Evolutionary conservation across 1,139 yeast species (phyloP).

Genomic region (Kodamaea ohmeri): DNA sequence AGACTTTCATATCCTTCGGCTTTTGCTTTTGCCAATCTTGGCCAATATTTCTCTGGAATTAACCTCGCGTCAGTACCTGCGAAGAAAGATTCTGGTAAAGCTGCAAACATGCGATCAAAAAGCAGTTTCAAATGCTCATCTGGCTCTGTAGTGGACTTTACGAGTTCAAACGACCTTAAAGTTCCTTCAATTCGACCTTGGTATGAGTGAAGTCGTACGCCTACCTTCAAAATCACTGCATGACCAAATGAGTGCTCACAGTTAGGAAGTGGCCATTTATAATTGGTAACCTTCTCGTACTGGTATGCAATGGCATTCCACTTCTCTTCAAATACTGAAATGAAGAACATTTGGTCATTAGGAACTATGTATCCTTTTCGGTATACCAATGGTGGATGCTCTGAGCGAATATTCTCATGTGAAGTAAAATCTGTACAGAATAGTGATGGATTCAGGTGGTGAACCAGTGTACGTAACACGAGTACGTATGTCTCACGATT

Average conservation of each 20-base stretch:
- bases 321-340: slow-evolving; percentile 6
- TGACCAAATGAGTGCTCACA: slow-evolving; percentile 6
- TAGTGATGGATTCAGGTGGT: slow-evolving; percentile 4
- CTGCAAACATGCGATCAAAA: slow-evolving; percentile 7
- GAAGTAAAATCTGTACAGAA: slow-evolving; percentile 9
- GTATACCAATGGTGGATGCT: slow-evolving; percentile 6
- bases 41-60: slow-evolving; percentile 6
- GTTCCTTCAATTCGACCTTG: slow-evolving; percentile 8
- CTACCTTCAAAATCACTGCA: slow-evolving; percentile 5
- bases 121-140: slow-evolving; percentile 7
- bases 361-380: slow-evolving; percentile 6
- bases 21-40: too few relatives aligned
- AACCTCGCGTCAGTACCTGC: slow-evolving; percentile 5
- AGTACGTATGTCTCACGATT: slow-evolving; percentile 6
- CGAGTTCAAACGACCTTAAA: slow-evolving; percentile 6
- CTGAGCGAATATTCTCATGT: slow-evolving; percentile 3
- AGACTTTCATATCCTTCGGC: too few relatives aligned
- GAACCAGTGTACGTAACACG: neutral
- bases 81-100: slow-evolving; percentile 4
- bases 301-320: slow-evolving; percentile 5
- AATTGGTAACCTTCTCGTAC: slow-evolving; percentile 1
- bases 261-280: slow-evolving; percentile 3
- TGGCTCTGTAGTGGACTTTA: slow-evolving; percentile 4
- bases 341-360: slow-evolving; percentile 4
- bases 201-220: slow-evolving; percentile 6